Conservation (phyloP, 2,329 filamentous ascomycete species). For the Calonectria hongkongensis region DNA sequence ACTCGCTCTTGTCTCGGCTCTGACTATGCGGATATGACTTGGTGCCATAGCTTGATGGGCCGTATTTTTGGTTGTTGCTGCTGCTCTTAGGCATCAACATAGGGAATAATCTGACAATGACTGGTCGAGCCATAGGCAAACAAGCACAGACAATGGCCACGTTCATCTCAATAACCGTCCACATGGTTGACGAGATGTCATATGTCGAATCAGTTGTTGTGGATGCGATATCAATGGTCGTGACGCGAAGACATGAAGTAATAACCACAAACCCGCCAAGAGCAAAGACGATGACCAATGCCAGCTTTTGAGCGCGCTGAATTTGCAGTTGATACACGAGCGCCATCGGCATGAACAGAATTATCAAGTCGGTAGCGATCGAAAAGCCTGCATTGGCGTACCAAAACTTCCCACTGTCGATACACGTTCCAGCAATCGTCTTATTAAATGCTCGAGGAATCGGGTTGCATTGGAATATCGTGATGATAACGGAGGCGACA, state of each 20-base stretch:
- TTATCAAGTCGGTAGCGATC: slow-evolving; percentile 66
- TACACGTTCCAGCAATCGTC: slow-evolving; percentile 62
- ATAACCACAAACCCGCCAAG: slow-evolving; percentile 61
- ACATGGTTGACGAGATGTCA: slow-evolving; percentile 59
- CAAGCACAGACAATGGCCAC: slow-evolving; percentile 63
- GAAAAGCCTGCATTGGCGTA: slow-evolving; percentile 68
- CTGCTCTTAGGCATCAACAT: slow-evolving; percentile 49
- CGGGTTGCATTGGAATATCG: slow-evolving; percentile 55
- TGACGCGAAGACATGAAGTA: slow-evolving; percentile 58
- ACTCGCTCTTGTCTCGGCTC: slow-evolving; percentile 46
- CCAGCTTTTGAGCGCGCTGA: slow-evolving; percentile 59
- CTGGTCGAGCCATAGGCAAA: slow-evolving; percentile 61
- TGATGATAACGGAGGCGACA: slow-evolving; percentile 54
- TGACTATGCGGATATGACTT: slow-evolving; percentile 49
- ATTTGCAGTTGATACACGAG: slow-evolving; percentile 67
- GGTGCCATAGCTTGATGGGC: slow-evolving; percentile 41
- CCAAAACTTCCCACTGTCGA: slow-evolving; percentile 67
- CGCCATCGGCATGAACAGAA: slow-evolving; percentile 66
- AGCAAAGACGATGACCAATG: slow-evolving; percentile 61
- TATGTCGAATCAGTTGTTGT: slow-evolving; percentile 57
- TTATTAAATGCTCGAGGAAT: slow-evolving; percentile 65
- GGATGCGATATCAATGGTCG: slow-evolving; percentile 54
- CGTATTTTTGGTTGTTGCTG: slow-evolving; percentile 46
- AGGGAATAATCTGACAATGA: slow-evolving; percentile 54
- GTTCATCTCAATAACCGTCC: slow-evolving; percentile 63